phyloP scores from a whole-genome alignment of 1,139 yeast genomes.

The Candida tropicalis region DNA sequence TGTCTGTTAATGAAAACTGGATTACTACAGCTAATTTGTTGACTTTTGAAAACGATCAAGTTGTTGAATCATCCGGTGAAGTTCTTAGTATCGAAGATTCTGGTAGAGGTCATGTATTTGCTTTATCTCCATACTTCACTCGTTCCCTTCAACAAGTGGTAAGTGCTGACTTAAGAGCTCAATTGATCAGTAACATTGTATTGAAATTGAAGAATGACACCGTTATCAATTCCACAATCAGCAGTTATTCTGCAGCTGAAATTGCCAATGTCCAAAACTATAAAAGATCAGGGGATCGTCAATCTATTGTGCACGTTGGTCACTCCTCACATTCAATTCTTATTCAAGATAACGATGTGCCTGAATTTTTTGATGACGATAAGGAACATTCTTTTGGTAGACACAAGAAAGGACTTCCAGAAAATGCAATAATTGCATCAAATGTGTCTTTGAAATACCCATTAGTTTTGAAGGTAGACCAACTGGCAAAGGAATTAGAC shows the following conservation, averaged over 20 bases:
- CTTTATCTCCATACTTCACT: slow-evolving; percentile 34
- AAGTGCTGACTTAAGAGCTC: slow-evolving; percentile 32
- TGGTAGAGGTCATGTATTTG: slow-evolving; percentile 21
- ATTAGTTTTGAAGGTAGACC: slow-evolving; percentile 20
- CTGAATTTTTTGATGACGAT: slow-evolving; percentile 9
- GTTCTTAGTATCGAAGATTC: slow-evolving; percentile 26
- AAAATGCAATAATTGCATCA: slow-evolving; percentile 19
- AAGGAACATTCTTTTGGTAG: not conserved
- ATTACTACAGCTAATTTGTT: slow-evolving; percentile 64
- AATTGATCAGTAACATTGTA: slow-evolving; percentile 31
- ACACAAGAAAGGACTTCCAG: not conserved
- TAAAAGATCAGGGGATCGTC: slow-evolving; percentile 30
- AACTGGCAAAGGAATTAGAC: slow-evolving; percentile 11
- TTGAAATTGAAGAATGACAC: slow-evolving; percentile 40
- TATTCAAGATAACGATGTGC: slow-evolving; percentile 19
- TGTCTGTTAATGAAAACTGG: slow-evolving; percentile 64
- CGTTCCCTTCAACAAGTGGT: slow-evolving; percentile 41
- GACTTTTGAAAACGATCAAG: slow-evolving; percentile 55
- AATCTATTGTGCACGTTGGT: slow-evolving; percentile 33
- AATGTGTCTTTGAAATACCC: slow-evolving; percentile 25
- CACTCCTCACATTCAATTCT: slow-evolving; percentile 21
- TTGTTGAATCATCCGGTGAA: slow-evolving; percentile 43
- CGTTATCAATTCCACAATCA: slow-evolving; percentile 27
- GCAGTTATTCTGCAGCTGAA: slow-evolving; percentile 29
- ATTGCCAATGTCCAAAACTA: slow-evolving; percentile 38